Conservation (phyloP, 2,329 filamentous ascomycete species). For the Magnaporthiopsis rhizophila region DNA sequence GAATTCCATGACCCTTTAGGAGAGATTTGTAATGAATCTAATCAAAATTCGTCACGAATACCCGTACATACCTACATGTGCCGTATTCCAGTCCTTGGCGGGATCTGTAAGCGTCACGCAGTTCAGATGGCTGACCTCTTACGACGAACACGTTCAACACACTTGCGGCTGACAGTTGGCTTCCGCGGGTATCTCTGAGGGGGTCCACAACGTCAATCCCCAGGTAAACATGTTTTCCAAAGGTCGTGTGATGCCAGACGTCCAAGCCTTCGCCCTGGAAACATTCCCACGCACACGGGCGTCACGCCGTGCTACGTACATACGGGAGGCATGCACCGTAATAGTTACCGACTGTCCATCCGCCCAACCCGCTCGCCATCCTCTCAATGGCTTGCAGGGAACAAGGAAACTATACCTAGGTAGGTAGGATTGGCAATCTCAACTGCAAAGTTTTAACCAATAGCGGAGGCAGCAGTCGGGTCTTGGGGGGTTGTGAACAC, state of each 20-base stretch:
- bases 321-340: not conserved
- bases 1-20: not conserved
- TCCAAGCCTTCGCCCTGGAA: not conserved
- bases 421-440: not conserved
- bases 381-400: constrained; percentile 6
- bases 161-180: too few relatives aligned
- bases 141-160: too few relatives aligned
- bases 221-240: not conserved
- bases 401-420: too few relatives aligned
- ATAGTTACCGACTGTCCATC: not conserved
- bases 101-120: too few relatives aligned
- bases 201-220: too few relatives aligned
- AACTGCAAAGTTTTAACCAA: not conserved
- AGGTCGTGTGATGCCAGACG: not conserved
- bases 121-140: too few relatives aligned
- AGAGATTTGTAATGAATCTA: too few relatives aligned
- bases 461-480: not conserved
- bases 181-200: too few relatives aligned
- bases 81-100: too few relatives aligned
- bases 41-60: too few relatives aligned
- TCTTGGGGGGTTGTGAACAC: not conserved
- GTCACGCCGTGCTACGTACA: not conserved
- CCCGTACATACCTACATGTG: too few relatives aligned
- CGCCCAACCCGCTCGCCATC: not conserved
- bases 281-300: not conserved